A percentile compares a stretch with the other conserved stretches of the same genome.
Evolutionary conservation across 2,329 filamentous ascomycete genomes (phyloP).

Genomic region (Aspergillus ochraceus): DNA sequence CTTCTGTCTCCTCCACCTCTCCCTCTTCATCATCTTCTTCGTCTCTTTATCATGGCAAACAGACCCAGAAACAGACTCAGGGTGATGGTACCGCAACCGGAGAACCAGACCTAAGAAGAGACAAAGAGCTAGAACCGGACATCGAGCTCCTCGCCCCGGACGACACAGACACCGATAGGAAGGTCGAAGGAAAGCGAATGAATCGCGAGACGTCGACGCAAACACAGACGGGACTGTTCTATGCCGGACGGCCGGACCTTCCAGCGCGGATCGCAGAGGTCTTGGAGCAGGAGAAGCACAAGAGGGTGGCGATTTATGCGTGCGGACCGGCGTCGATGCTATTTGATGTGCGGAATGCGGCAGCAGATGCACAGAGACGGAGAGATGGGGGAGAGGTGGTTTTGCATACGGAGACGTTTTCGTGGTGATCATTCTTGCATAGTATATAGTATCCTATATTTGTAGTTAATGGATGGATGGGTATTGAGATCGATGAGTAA

Average conservation of each 20-base stretch:
- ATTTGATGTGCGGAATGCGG: slow-evolving; percentile 50
- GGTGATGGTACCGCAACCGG: background rate
- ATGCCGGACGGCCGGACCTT: slow-evolving; percentile 33
- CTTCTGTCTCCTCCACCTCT: background rate
- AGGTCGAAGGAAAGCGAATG: background rate
- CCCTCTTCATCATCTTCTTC: background rate
- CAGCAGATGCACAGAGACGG: slow-evolving; percentile 43
- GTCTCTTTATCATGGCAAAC: background rate
- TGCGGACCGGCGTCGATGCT: slow-evolving; percentile 51
- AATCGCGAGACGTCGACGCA: background rate
- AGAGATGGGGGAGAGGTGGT: slow-evolving; percentile 39
- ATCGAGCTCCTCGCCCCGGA: background rate
- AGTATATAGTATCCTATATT: too few relatives aligned
- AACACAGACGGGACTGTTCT: background rate
- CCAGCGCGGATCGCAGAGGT: slow-evolving; percentile 18
- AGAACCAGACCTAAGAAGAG: background rate
- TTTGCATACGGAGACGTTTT: slow-evolving; percentile 52
- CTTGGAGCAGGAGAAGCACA: slow-evolving; percentile 10
- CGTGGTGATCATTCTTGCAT: slow-evolving; percentile 15
- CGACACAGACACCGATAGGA: background rate
- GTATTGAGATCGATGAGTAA: background rate
- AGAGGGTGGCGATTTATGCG: slow-evolving; percentile 34
- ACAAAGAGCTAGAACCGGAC: background rate
- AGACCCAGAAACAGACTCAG: background rate
- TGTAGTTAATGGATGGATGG: too few relatives aligned